Base-by-base conservation (phyloP, 2,329 filamentous ascomycete genomes). In the Alternaria angustiovoidea region DNA sequence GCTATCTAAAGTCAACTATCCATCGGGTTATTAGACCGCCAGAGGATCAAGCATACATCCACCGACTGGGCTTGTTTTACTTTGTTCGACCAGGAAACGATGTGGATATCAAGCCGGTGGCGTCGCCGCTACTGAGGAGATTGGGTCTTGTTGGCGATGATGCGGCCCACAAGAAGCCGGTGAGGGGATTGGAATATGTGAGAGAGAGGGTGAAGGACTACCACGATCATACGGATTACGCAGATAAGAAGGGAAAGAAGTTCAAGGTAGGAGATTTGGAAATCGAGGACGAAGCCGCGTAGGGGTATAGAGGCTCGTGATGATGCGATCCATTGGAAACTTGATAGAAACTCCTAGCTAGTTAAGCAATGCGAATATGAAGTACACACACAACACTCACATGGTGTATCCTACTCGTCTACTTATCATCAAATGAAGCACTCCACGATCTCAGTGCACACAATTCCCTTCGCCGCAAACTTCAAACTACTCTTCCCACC, bases 1-100 rank as follows among this genome's bases (percentile, higher is more conserved):
- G 79, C 4, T 81, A 81, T 49, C 72, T 85, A 43, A 85, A 85
- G 70, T 81, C 78, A 5, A 82, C 79, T 11, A 76, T 84, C n/a
- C 83, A 86, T 56, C 79, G 83, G 1, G 84, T 86, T 0, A 77
- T 81, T 44, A 77, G 80, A 11, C 83, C 83, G 2, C 84, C 83
- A 0, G 62, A 64, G 22, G 80, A 81, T 51, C 79, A 81, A 59
- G 71, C 68, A 12, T 70, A 77, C 44, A 72, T 73, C 11, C 69
- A 75, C 41, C 74, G 80, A 5, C 63, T 81, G 34, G 78, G 79
- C 4, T 65, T 81, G 38, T 77, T 80, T 43, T 81, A 81, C 59
- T 81, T 81, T 56, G 75, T 79, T 2, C 68, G 80, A 11, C 79
- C 79, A 0, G 72, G 73, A 0, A 76, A 80, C 49, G 71, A 80